Base-by-base conservation (phyloP, 139 green algal species). In the Micractinium conductrix region DNA sequence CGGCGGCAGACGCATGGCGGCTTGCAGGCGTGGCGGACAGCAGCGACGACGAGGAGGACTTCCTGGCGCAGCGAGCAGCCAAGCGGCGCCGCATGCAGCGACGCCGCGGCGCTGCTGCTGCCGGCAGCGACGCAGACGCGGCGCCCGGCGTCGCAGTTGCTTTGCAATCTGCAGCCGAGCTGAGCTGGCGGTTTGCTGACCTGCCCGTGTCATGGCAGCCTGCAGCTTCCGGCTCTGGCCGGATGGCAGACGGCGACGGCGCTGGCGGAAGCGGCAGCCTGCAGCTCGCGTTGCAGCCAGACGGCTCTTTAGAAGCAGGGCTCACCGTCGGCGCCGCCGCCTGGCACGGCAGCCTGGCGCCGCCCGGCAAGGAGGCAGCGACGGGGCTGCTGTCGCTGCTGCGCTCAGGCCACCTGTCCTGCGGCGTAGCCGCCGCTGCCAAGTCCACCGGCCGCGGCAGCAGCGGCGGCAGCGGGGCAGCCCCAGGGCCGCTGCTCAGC, bases 51-150 rank as follows among this genome's bases (percentile, higher is more conserved):
- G 70, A 78, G 42, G 70, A 78, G 8, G 70, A 58, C 1, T 17
- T 26, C 42, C 35, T 72, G n/a, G 6, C 43, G n/a, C 70, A 28
- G 8, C 70, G 42, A 9, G 42, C 70, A 1, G 30, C 70, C 1
- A 78, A 78, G 70, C 70, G 70, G 9, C 26, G 70, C 24, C 44
- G 30, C 42, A 78, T 58, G 70, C 70, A 58, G 70, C 70, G 35
- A 7, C 30, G n/a, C 28, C 70, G 42, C 9, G 70, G 44, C 26
- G 26, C 38, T 22, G 42, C 44, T 16, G 43, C 1, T 1, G 42
- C 14, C 26, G 42, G 28, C 42, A 28, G 1, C 7, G 42, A 72
- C 65, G 35, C 1, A 14, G 35, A 1, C 35, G 65, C 33, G 33
- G 14, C 24, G 16, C 42, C 12, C 35, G 65, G 24, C n/a, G 65